A percentile compares a stretch with the other conserved stretches of the same genome.
phyloP scores from a whole-genome alignment of 495 filamentous ascomycete species.

The Podospora bellae-mahoneyi region DNA sequence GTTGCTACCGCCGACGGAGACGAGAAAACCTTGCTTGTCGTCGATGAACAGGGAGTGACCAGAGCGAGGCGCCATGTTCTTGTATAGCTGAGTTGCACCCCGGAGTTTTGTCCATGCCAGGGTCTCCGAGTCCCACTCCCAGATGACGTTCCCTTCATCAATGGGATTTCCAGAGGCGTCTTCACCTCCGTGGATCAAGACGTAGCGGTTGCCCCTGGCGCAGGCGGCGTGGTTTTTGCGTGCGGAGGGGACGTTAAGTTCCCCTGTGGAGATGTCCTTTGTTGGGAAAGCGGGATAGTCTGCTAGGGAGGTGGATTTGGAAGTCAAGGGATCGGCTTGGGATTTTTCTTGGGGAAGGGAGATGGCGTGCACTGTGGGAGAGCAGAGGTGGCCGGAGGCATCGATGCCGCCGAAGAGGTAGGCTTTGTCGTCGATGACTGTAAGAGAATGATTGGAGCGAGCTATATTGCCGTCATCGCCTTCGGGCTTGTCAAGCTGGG shows the following conservation, averaged over 20 bases:
- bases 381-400: conserved; percentile 37
- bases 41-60: conserved; percentile 30
- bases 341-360: conserved; percentile 32
- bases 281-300: conserved; percentile 26
- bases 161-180: conserved; percentile 34
- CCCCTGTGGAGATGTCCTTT: conserved; percentile 35
- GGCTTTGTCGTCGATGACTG: conserved; percentile 43
- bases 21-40: conserved; percentile 33
- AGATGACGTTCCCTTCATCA: conserved; percentile 44
- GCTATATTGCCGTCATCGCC: conserved; percentile 35
- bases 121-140: conserved; percentile 45
- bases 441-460: conserved; percentile 47
- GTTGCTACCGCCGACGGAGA: conserved; percentile 40
- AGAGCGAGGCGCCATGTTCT: conserved; percentile 22
- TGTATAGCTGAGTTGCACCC: conserved; percentile 24
- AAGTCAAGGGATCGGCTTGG: conserved; percentile 10
- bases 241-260: conserved; percentile 35
- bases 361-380: conserved; percentile 46
- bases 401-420: conserved; percentile 53
- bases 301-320: conserved; percentile 25
- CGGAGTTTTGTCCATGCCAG: conserved; percentile 34
- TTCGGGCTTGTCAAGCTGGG: conserved; percentile 27
- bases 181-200: conserved; percentile 48
- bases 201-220: conserved; percentile 28
- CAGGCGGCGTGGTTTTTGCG: conserved; percentile 45